Percentiles rank a stretch among this genome's conserved stretches.
These are phyloP conservation scores for Mycena vulgaris DNA, from an alignment of 768 basidiomycete species.

Conservation along the genomic window DNA sequence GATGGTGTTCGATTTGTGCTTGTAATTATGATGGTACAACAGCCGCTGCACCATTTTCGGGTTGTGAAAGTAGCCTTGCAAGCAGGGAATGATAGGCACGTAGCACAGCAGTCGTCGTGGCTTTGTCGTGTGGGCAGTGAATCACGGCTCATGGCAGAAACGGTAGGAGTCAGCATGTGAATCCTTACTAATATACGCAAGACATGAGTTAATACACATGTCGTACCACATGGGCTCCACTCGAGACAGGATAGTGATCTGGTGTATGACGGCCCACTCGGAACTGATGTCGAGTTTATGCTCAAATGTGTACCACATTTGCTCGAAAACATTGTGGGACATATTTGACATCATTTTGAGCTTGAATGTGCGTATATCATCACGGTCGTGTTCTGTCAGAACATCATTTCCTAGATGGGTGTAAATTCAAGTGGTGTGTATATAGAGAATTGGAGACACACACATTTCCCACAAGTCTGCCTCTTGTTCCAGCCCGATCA, in stretches of 20 bases:
- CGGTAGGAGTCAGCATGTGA: conserved; percentile 33
- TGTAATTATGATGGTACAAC: conserved; percentile 35
- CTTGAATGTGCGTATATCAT: conserved; percentile 3
- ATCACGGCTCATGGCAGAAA: conserved; percentile 39
- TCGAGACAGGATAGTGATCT: conserved; percentile 40
- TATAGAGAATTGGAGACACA: neutral
- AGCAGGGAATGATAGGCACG: conserved; percentile 43
- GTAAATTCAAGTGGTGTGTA: too few relatives aligned
- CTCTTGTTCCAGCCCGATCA: neutral
- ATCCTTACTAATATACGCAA: conserved; percentile 46
- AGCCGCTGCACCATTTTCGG: conserved; percentile 23
- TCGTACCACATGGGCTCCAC: conserved; percentile 45
- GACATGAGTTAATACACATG: conserved; percentile 53
- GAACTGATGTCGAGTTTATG: conserved; percentile 40
- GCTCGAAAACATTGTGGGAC: neutral
- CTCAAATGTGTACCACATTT: conserved; percentile 31
- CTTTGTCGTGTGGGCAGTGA: neutral
- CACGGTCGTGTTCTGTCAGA: neutral
- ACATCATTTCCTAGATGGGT: neutral
- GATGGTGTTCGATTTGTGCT: conserved; percentile 33
- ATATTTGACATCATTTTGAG: conserved; percentile 7
- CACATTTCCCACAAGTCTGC: conserved; percentile 2
- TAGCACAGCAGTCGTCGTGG: conserved; percentile 44
- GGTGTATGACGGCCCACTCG: conserved; percentile 33
- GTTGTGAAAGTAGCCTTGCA: neutral